Conservation (phyloP, 768 basidiomycete species). For the Rhodotorula toruloides region DNA sequence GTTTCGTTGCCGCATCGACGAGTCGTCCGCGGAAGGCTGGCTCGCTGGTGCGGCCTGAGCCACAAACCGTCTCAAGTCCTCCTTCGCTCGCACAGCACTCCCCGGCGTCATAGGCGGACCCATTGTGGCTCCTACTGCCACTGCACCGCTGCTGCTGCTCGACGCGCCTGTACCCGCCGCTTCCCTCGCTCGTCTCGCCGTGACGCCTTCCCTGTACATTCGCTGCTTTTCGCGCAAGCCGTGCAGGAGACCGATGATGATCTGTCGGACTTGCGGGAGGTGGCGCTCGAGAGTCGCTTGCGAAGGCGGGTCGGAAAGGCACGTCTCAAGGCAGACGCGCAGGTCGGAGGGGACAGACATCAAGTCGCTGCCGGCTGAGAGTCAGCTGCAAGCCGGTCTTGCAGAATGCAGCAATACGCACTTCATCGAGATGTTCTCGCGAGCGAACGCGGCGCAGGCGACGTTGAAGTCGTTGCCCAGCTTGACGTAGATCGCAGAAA, state of each 20-base stretch:
- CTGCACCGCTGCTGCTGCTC: background rate
- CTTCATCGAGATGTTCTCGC: slow-evolving; percentile 84
- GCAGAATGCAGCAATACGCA: slow-evolving; percentile 53
- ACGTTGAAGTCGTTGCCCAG: slow-evolving; percentile 96
- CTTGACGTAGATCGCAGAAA: slow-evolving; percentile 94
- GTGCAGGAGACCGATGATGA: slow-evolving; percentile 86
- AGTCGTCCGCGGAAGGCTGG: background rate
- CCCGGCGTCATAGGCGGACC: slow-evolving; percentile 22
- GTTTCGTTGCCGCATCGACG: slow-evolving; percentile 1
- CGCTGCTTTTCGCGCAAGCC: slow-evolving; percentile 90
- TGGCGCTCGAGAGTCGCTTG: slow-evolving; percentile 78
- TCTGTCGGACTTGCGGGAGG: slow-evolving; percentile 81
- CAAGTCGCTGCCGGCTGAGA: slow-evolving; percentile 62
- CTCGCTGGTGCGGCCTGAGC: slow-evolving; percentile 21
- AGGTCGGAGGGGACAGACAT: slow-evolving; percentile 81
- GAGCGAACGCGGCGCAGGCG: slow-evolving; percentile 79
- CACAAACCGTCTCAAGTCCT: slow-evolving; percentile 60
- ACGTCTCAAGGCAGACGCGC: slow-evolving; percentile 78
- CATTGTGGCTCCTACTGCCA: slow-evolving; percentile 4
- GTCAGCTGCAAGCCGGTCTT: background rate
- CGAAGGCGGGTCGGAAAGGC: slow-evolving; percentile 80
- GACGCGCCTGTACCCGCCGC: background rate
- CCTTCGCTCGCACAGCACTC: slow-evolving; percentile 51
- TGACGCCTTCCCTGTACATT: slow-evolving; percentile 58
- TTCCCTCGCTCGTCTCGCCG: slow-evolving; percentile 20